phyloP scores from a whole-genome alignment of 1,139 yeast genomes.

The Kurtzmaniella quercitrusa region DNA sequence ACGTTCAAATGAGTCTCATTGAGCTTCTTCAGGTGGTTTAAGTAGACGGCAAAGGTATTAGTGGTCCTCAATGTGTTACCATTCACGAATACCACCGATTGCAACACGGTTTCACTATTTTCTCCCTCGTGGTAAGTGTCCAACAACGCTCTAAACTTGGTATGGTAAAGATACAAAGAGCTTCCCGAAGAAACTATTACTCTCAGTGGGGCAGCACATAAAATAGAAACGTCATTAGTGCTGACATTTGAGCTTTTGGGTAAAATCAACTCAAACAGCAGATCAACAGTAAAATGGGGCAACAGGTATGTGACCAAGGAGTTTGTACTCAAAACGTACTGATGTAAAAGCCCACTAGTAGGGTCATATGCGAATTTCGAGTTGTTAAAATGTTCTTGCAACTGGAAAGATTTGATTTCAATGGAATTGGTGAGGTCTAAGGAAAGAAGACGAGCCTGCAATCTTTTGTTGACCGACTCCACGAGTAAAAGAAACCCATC shows the following conservation, averaged over 20 bases:
- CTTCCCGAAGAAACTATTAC: conserved; percentile 36
- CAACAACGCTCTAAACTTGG: conserved; percentile 40
- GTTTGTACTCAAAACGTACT: conserved; percentile 11
- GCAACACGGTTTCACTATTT: conserved; percentile 25
- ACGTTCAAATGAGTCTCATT: conserved; percentile 42
- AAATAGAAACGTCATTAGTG: conserved; percentile 18
- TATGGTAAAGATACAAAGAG: conserved; percentile 39
- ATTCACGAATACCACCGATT: conserved; percentile 35
- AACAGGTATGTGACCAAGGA: conserved; percentile 3
- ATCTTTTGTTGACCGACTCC: conserved; percentile 6
- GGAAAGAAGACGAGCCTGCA: conserved; percentile 5
- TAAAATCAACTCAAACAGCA: not conserved
- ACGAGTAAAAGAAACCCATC: conserved; percentile 6
- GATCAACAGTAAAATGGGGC: conserved; percentile 5
- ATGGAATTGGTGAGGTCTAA: conserved; percentile 5
- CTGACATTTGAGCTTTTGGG: conserved; percentile 5
- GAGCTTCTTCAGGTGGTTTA: conserved; percentile 39
- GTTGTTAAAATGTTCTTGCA: conserved; percentile 2
- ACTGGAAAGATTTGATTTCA: conserved; percentile 3
- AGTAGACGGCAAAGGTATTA: conserved; percentile 40
- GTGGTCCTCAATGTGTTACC: conserved; percentile 40
- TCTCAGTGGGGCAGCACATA: conserved; percentile 43
- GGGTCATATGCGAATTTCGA: conserved; percentile 21
- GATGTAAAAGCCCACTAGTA: conserved; percentile 21
- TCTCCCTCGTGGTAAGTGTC: conserved; percentile 25